Conservation (phyloP, 2,329 filamentous ascomycete species). For the Setomelanomma holmii region DNA sequence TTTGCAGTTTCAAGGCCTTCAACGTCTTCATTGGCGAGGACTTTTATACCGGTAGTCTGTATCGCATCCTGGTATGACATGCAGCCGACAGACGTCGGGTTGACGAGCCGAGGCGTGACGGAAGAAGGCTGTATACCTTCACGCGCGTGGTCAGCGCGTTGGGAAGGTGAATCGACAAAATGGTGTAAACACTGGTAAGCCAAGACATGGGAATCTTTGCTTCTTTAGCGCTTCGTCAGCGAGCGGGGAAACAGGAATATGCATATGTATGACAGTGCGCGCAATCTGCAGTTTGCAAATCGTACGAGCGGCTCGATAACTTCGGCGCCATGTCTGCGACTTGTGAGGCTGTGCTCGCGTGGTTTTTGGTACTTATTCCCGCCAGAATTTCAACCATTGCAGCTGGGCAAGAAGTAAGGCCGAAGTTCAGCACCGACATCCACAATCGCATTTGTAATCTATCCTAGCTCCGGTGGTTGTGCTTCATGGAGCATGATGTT, state of each 20-base stretch:
- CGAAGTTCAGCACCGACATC: neutral
- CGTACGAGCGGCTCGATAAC: conserved; percentile 1
- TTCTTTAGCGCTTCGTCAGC: neutral
- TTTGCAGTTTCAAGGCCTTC: conserved; percentile 12
- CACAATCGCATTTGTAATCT: neutral
- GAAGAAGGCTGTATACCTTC: neutral
- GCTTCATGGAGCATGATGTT: neutral
- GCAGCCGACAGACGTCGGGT: neutral
- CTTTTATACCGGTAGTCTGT: conserved; percentile 5
- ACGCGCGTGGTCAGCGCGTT: neutral
- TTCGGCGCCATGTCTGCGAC: conserved; percentile 11
- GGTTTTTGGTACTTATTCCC: neutral
- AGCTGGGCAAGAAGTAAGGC: neutral
- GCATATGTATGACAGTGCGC: neutral
- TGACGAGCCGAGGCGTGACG: neutral
- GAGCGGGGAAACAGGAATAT: neutral
- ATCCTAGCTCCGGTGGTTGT: neutral
- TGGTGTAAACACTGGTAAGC: neutral
- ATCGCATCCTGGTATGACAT: conserved; percentile 5
- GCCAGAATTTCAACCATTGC: neutral
- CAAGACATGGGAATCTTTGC: neutral
- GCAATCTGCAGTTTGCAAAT: neutral
- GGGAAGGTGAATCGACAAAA: neutral
- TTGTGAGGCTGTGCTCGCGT: conserved; percentile 1
- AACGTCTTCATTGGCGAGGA: conserved; percentile 12